Evolutionary conservation across 1,139 yeast genomes (phyloP), one percentile per base, ranked within the genome.

Genomic region (Yamadazyma diddensiae): DNA sequence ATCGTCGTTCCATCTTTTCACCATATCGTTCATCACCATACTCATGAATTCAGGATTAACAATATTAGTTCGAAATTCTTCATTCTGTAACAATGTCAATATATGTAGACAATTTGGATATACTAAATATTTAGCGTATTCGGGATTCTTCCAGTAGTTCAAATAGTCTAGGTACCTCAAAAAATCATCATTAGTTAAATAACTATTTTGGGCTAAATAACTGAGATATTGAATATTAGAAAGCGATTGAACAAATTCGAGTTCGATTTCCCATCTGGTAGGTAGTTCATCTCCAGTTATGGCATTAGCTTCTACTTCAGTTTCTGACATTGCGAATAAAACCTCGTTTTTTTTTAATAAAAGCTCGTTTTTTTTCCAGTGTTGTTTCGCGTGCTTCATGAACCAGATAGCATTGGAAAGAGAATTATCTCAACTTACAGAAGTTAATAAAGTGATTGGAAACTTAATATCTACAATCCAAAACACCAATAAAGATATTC

Each of bases 231-330:
- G 88, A 26, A 86, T 79, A 52, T 84, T 85, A 13, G 90, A 77
- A 30, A 84, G 65, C n/a, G 90, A 78, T 55, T 84, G 95, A 5
- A 84, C 86, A 55, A 84, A 85, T 62, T 83, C 94, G 21, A 83
- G 67, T 49, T 83, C 94, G 21, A 83, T 77, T 47, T 84, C 94
- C 85, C 90, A 84, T 43, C 94, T 57, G 8, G 83, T 74, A 10
- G 94, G 92, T 17, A 81, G 49, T 15, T 44, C 49, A 17, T 43
- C 45, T 10, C 33, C 39, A 2, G 39, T 24, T 10, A 35, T 35
- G 15, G 33, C 29, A 24, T 32, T 32, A 4, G 31, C 23, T 21
- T 32, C 35, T 13, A 10, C 9, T 30, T 28, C 35, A 10, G 36
- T 25, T 25, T 26, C 21, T 21, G 30, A 15, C 30, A 21, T 31